These are phyloP conservation scores for Eutypa lata DNA, from an alignment of 2,329 filamentous ascomycete species.

Conservation along the genomic window DNA sequence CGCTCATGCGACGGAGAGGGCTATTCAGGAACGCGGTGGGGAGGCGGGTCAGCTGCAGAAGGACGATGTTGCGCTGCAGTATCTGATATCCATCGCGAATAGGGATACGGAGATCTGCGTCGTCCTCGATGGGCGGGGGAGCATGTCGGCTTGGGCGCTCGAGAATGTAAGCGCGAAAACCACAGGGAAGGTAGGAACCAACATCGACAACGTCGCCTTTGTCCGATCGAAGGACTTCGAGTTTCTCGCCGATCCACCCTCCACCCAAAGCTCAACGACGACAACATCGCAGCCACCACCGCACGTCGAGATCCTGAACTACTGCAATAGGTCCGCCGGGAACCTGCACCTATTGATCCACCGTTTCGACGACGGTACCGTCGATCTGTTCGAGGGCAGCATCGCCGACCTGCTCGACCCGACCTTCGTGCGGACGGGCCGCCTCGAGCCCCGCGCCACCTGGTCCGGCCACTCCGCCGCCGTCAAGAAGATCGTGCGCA, in stretches of 20 bases:
- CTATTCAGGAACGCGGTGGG: constrained; percentile 59
- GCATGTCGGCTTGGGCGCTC: constrained; percentile 89
- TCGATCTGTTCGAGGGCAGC: constrained; percentile 77
- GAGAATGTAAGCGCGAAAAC: constrained; percentile 77
- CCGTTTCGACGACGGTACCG: constrained; percentile 78
- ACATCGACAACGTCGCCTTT: constrained; percentile 84
- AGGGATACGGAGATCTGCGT: constrained; percentile 84
- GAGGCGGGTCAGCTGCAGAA: constrained; percentile 39
- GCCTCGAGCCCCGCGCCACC: constrained; percentile 60
- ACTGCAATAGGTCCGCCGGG: constrained; percentile 63
- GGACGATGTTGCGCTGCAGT: constrained; percentile 72
- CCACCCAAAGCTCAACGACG: not conserved
- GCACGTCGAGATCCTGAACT: constrained; percentile 69
- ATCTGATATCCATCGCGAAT: constrained; percentile 82
- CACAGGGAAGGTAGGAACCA: constrained; percentile 50
- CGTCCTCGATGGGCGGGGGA: constrained; percentile 76
- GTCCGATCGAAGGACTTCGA: constrained; percentile 58
- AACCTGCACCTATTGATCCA: constrained; percentile 74
- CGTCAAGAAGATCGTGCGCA: constrained; percentile 83
- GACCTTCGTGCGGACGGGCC: constrained; percentile 49
- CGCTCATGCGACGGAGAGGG: constrained; percentile 70
- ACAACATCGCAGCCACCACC: constrained; percentile 11
- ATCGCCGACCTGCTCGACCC: constrained; percentile 81
- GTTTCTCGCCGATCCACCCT: constrained; percentile 37
- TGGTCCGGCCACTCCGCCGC: constrained; percentile 84